A percentile compares a stretch with the other conserved stretches of the same genome.
These are phyloP conservation scores for Zostera marina DNA, from an alignment of 116 monocot genomes.

Conservation along the genomic window DNA sequence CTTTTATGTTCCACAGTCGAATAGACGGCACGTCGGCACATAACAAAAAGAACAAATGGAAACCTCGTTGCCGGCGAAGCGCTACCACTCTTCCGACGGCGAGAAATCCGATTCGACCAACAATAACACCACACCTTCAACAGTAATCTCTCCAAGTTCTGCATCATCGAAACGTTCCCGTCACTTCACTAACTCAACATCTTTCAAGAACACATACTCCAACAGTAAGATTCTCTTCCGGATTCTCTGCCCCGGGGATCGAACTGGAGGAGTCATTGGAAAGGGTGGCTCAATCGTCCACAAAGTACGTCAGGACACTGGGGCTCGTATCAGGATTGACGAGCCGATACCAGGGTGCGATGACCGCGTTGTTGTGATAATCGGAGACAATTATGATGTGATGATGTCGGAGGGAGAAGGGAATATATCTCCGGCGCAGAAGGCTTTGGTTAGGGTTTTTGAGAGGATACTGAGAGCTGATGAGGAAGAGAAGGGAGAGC, in stretches of 20 bases:
- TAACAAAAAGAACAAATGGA: background rate
- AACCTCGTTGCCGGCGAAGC: background rate
- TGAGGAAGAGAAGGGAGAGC: constrained; percentile 19
- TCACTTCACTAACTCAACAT: constrained; percentile 7
- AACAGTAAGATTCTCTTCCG: constrained; percentile 23
- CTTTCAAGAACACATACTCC: background rate
- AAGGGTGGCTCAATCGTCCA: constrained; percentile 25
- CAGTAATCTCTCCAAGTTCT: too few relatives aligned
- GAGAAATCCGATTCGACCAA: background rate
- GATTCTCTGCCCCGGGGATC: constrained; percentile 31
- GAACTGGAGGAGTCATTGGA: constrained; percentile 21
- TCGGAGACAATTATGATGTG: constrained; percentile 3
- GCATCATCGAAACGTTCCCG: too few relatives aligned
- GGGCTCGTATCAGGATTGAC: too few relatives aligned
- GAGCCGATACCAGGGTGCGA: too few relatives aligned
- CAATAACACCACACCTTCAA: background rate
- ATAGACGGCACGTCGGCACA: too few relatives aligned
- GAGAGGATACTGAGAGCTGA: constrained; percentile 29
- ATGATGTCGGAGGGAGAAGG: background rate
- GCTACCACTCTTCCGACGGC: background rate
- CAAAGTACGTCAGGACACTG: constrained; percentile 24
- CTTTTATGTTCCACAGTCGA: too few relatives aligned
- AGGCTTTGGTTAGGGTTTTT: constrained; percentile 40
- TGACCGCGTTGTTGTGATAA: constrained; percentile 24
- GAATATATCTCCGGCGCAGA: constrained; percentile 19